phyloP scores from a whole-genome alignment of 768 basidiomycete species.

The Boletus barrowsii region DNA sequence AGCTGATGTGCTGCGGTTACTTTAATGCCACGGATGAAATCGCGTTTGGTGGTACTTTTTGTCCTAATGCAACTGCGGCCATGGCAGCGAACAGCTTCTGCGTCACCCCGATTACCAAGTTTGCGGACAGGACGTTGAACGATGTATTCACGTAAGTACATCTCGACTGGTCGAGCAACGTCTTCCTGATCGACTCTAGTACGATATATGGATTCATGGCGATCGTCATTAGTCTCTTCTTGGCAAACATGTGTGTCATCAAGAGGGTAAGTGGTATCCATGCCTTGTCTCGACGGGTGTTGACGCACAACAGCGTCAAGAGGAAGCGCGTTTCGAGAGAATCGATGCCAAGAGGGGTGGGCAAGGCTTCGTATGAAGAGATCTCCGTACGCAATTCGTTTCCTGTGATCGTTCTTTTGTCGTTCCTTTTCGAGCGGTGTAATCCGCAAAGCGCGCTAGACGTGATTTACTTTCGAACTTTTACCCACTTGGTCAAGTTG shows the following conservation, averaged over 20 bases:
- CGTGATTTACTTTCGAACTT: not conserved
- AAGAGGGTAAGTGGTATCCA: slow-evolving; percentile 51
- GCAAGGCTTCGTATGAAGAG: slow-evolving; percentile 71
- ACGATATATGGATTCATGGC: slow-evolving; percentile 83
- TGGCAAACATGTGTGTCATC: slow-evolving; percentile 84
- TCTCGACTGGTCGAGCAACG: not conserved
- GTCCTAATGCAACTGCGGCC: slow-evolving; percentile 41
- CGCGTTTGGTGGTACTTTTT: slow-evolving; percentile 62
- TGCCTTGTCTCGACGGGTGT: not conserved
- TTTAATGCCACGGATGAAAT: slow-evolving; percentile 61
- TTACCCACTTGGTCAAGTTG: not conserved
- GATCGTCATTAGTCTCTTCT: slow-evolving; percentile 67
- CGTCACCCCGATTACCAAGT: slow-evolving; percentile 62
- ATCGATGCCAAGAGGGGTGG: slow-evolving; percentile 90
- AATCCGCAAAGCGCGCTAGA: not conserved
- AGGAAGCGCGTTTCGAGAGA: slow-evolving; percentile 81
- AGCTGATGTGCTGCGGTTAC: slow-evolving; percentile 88
- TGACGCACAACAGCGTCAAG: slow-evolving; percentile 54
- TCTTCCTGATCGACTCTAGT: slow-evolving; percentile 27
- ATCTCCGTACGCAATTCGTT: not conserved
- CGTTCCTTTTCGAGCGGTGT: not conserved
- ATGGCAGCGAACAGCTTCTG: slow-evolving; percentile 54
- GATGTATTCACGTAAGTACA: slow-evolving; percentile 72
- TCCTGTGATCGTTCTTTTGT: not conserved
- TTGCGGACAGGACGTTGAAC: slow-evolving; percentile 73